Percentiles rank a stretch among this genome's conserved stretches.
Conservation (phyloP, 1,284 basidiomycete genomes). For the Puccinia brachypodii region DNA sequence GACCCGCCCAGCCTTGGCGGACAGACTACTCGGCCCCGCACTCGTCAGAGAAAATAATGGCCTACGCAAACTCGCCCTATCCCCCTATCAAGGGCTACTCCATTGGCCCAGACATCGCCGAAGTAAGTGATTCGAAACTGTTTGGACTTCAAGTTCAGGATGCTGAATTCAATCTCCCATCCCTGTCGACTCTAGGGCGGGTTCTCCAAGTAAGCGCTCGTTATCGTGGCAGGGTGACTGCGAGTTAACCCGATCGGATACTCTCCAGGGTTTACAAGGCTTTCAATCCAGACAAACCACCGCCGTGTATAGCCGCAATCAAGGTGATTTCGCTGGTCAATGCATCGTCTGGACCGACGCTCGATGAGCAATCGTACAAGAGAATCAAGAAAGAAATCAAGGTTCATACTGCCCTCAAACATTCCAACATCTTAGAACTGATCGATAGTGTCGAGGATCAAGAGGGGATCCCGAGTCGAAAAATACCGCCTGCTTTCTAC, state of each 20-base stretch:
- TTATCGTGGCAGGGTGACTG: neutral
- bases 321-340: slow-evolving; percentile 61
- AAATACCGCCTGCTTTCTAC: slow-evolving; percentile 77
- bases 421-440: slow-evolving; percentile 73
- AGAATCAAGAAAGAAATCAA: slow-evolving; percentile 90
- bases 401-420: slow-evolving; percentile 79
- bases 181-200: slow-evolving; percentile 25
- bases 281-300: slow-evolving; percentile 60
- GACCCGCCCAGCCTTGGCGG: too few species aligned
- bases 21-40: neutral
- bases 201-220: slow-evolving; percentile 31
- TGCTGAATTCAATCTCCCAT: neutral
- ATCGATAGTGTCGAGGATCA: slow-evolving; percentile 65
- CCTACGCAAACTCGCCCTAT: slow-evolving; percentile 43
- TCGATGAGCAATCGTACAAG: slow-evolving; percentile 61
- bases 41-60: neutral
- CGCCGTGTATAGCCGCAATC: slow-evolving; percentile 33
- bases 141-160: neutral
- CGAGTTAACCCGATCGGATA: neutral
- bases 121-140: slow-evolving; percentile 1
- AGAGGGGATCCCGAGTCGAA: slow-evolving; percentile 53
- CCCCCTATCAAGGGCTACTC: slow-evolving; percentile 38
- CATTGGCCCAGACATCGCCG: slow-evolving; percentile 40
- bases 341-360: slow-evolving; percentile 60
- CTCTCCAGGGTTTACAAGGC: slow-evolving; percentile 71